Conservation (phyloP, 805 yeast genomes). For the Starmerella apicola region DNA sequence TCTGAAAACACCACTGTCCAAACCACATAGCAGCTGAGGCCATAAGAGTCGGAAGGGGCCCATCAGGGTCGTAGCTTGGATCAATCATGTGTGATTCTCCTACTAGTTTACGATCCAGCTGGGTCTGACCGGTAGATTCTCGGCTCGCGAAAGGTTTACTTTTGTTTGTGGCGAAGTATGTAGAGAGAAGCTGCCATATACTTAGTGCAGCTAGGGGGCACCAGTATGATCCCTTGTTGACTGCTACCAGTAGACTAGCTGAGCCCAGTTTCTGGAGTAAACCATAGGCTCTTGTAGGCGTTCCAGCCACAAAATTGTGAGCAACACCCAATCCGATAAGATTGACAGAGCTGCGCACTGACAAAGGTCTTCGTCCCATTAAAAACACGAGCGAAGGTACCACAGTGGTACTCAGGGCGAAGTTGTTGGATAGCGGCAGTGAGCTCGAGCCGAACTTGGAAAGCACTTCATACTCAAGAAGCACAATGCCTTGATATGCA, state of each 20-base stretch:
- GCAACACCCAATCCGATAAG: constrained; percentile 25
- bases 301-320: constrained; percentile 18
- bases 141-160: constrained; percentile 24
- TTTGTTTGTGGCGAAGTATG: constrained; percentile 21
- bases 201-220: constrained; percentile 21
- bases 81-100: constrained; percentile 25
- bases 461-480: constrained; percentile 25
- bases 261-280: constrained; percentile 25
- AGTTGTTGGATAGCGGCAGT: constrained; percentile 9
- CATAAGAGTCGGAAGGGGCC: constrained; percentile 28
- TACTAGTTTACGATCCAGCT: constrained; percentile 23
- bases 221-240: neutral
- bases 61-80: constrained; percentile 29
- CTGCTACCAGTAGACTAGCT: constrained; percentile 18
- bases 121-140: constrained; percentile 26
- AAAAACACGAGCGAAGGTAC: constrained; percentile 25
- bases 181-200: constrained; percentile 23
- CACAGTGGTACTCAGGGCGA: constrained; percentile 25
- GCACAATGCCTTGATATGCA: constrained; percentile 19
- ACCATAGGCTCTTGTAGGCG: constrained; percentile 21
- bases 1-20: constrained; percentile 26
- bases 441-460: neutral
- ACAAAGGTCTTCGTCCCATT: constrained; percentile 22
- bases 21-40: constrained; percentile 30
- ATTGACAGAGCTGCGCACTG: constrained; percentile 14